Conservation (phyloP, 768 basidiomycete genomes). For the Russula foetens region DNA sequence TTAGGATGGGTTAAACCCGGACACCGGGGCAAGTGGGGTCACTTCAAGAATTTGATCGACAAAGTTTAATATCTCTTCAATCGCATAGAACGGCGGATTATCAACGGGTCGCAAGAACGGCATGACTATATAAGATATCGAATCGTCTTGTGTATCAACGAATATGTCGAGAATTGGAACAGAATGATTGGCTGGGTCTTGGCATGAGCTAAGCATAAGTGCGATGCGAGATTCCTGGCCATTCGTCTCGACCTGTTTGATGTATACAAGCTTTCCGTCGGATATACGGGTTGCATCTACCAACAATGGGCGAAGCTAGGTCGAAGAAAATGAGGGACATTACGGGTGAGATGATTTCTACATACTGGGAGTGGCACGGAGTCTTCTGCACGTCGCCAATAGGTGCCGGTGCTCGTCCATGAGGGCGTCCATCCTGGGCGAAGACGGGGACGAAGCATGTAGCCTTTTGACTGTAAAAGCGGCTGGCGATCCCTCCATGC, state of each 20-base stretch:
- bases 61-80: constrained; percentile 14
- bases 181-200: constrained; percentile 11
- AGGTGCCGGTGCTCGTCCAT: not conserved
- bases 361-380: not conserved
- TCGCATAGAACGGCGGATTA: not conserved
- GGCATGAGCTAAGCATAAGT: not conserved
- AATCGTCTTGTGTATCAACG: not conserved
- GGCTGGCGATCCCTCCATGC: constrained; percentile 11
- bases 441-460: constrained; percentile 15
- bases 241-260: constrained; percentile 23
- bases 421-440: constrained; percentile 20
- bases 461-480: constrained; percentile 17
- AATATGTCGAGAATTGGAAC: constrained; percentile 15
- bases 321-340: not conserved
- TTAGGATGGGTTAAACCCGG: too few species aligned
- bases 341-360: not conserved
- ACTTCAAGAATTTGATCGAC: constrained; percentile 12
- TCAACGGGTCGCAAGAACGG: constrained; percentile 2
- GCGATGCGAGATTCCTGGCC: constrained; percentile 19
- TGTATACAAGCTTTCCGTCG: constrained; percentile 24
- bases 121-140: constrained; percentile 16
- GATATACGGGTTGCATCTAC: constrained; percentile 28
- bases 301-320: not conserved
- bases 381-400: not conserved
- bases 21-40: too few species aligned